Base-by-base conservation (phyloP, 768 basidiomycete genomes). In the Gyrodon lividus region DNA sequence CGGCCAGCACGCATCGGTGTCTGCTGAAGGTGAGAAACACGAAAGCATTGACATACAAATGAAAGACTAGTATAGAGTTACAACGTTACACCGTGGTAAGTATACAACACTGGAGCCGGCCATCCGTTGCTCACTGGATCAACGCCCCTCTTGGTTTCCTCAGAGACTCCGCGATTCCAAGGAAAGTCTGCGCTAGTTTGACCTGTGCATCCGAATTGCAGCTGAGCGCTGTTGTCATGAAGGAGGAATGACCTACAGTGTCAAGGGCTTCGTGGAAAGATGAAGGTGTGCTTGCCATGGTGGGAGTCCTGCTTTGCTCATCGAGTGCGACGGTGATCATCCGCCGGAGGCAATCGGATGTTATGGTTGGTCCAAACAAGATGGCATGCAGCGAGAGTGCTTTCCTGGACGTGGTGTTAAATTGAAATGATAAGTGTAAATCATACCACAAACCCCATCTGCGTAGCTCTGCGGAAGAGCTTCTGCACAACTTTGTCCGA, bases 371-470 rank as follows among this genome's bases (percentile, higher is more conserved):
- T 6, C 81, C 83, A 37, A 84, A 84, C 2, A 77, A 69, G 28
- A 84, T 78, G 0, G 82, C 67, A 16, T 84, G 83, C 51, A 84
- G 76, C 2, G 82, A 81, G 4, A 84, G 68, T 14, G 78, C 73
- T 67, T 74, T 77, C 19, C 82, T 84, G 30, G 10, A 24, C 12
- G 23, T 13, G 24, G 38, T n/a, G 16, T 53, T 9, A 43, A 38
- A 5, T 24, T 28, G 39, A 13, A 9, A 3, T 6, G 0, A n/a
- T 19, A 38, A 10, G 16, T 14, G 4, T 1, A 7, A 10, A 10
- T 0, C 16, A 46, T 4, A 8, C 12, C 10, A 54, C 66, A n/a
- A 43, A 80, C 81, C 81, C 79, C 3, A 66, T 72, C 10, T 60
- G 56, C 2, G 75, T 59, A 1, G 76, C 62, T 0, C 66, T 52